Evolutionary conservation across 805 yeast genomes (phyloP), one percentile per base, ranked within the genome.

Genomic region (Nematodospora valgi): DNA sequence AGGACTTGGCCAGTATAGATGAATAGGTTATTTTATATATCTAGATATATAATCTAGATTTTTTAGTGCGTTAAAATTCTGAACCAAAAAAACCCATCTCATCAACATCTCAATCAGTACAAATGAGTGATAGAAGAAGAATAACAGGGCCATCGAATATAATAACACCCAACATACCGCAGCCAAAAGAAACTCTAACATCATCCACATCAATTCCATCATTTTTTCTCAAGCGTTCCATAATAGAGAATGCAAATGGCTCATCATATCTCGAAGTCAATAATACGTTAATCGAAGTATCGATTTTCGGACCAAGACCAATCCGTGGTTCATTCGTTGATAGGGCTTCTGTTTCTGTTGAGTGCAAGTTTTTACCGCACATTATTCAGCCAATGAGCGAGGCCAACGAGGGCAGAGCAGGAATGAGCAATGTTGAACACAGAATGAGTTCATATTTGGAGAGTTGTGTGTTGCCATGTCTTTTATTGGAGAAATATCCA

Each of bases 261-360:
- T 86, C 95, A 14, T 74, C 94, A 2, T 85, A 82, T 46, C 52
- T 86, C 14, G 97, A 89, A 56, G 62, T 69, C 0, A 84, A 76
- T 21, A 70, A 75, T 17, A 74, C 75, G 17, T 73, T 79, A 30
- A 58, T 87, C 5, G 76, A 80, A 36, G 82, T 82, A 1, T 72
- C 87, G 4, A 80, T 91, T 0, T 85, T 80, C 58, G 98, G 98
- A 0, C 98, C 98, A 4, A 71, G 88, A 45, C 96, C 98, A 6
- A 79, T 76, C 41, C 68, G 85, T 41, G 86, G 87, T 2, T 74
- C 86, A 4, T 86, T 82, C 54, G 68, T 76, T 24, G 78, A 82
- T 15, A 65, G 76, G 33, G 89, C 89, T 3, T 68, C 78, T 4
- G 60, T 86, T 27, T 72, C 80, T 18, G 87, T 85, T 9, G 78